Evolutionary conservation across 129 eudicot genomes (phyloP).

Genomic region (Flaveria ramosissima): DNA sequence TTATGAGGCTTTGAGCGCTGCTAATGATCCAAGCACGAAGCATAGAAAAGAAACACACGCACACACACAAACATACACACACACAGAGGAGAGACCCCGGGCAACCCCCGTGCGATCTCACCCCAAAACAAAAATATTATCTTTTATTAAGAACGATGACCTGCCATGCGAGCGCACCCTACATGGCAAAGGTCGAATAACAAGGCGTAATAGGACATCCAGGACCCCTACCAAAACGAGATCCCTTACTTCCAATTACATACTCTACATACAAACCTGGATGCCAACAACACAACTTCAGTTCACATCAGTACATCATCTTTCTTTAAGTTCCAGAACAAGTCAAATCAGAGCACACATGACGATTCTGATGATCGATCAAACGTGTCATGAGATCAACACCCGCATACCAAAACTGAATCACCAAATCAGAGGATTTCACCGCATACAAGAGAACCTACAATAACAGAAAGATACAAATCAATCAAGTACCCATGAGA

Average conservation of each 20-base stretch:
- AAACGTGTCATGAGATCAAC: background rate
- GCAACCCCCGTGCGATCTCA: slow-evolving; percentile 46
- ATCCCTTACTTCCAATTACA: slow-evolving; percentile 21
- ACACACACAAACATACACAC: slow-evolving; percentile 14
- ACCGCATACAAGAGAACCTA: background rate
- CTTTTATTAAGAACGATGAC: slow-evolving; percentile 40
- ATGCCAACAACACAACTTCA: slow-evolving; percentile 1
- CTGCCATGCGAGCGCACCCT: slow-evolving; percentile 74
- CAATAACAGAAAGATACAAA: background rate
- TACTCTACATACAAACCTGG: slow-evolving; percentile 29
- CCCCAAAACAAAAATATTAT: slow-evolving; percentile 22
- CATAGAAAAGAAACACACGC: background rate
- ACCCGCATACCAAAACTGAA: background rate
- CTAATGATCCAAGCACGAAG: background rate
- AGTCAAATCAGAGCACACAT: background rate
- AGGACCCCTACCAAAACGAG: background rate
- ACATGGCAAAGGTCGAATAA: slow-evolving; percentile 51
- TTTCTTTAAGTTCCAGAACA: background rate
- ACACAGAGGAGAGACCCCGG: slow-evolving; percentile 42
- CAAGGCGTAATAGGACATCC: slow-evolving; percentile 17
- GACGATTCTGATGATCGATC: background rate
- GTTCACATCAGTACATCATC: background rate
- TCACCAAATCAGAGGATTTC: background rate
- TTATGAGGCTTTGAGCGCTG: background rate
- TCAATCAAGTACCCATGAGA: background rate